These are phyloP conservation scores for Botryotinia globosa DNA, from an alignment of 2,329 filamentous ascomycete genomes.

Conservation along the genomic window DNA sequence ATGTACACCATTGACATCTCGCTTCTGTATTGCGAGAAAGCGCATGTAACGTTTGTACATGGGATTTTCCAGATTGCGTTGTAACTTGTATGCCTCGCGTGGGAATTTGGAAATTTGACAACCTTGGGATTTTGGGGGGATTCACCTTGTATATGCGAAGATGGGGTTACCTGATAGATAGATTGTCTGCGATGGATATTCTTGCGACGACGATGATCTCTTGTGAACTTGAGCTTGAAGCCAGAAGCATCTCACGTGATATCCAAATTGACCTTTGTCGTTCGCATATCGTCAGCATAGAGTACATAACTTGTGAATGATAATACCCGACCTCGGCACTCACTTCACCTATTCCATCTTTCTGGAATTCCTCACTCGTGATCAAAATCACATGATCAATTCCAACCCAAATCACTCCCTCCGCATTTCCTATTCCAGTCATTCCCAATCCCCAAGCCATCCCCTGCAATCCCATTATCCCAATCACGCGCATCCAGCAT, in stretches of 20 bases:
- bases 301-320: neutral
- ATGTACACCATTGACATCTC: neutral
- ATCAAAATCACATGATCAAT: neutral
- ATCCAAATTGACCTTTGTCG: neutral
- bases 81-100: neutral
- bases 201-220: neutral
- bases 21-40: conserved; percentile 1
- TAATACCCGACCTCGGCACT: neutral
- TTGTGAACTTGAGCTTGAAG: neutral
- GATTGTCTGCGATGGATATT: neutral
- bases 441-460: neutral
- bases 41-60: neutral
- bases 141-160: neutral
- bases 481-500: neutral
- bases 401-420: neutral
- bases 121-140: neutral
- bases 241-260: neutral
- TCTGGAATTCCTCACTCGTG: neutral
- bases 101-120: neutral
- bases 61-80: neutral
- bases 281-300: neutral
- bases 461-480: neutral
- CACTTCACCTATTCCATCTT: neutral
- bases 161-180: neutral
- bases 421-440: neutral